Conservation (phyloP, 208 protist species). For the Trypanosoma caninum region DNA sequence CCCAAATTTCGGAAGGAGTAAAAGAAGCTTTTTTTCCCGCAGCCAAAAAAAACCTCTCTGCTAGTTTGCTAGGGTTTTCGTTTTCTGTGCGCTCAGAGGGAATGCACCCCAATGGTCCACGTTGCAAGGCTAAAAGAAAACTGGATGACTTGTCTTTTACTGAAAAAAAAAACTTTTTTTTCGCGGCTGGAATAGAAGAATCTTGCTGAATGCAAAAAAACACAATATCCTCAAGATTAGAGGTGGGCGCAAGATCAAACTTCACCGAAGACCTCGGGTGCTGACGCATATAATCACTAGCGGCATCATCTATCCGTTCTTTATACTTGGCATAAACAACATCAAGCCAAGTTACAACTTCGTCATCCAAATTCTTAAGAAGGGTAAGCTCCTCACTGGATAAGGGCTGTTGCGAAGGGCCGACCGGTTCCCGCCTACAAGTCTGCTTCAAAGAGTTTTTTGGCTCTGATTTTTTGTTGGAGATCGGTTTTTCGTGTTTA, state of each 20-base stretch:
- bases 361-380: constrained; percentile 44
- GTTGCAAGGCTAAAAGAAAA: constrained; percentile 16
- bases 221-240: constrained; percentile 37
- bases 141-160: constrained; percentile 17
- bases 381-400: constrained; percentile 32
- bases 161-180: constrained; percentile 19
- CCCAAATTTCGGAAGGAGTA: constrained; percentile 32
- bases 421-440: neutral
- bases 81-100: constrained; percentile 10
- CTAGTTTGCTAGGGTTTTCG: constrained; percentile 2
- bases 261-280: constrained; percentile 9
- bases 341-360: constrained; percentile 45
- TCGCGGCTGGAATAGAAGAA: neutral
- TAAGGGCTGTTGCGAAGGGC: neutral
- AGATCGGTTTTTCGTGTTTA: constrained; percentile 4
- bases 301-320: constrained; percentile 26
- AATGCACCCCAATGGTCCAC: constrained; percentile 15
- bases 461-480: constrained; percentile 1
- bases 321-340: constrained; percentile 55
- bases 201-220: constrained; percentile 24
- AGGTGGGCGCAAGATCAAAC: constrained; percentile 30
- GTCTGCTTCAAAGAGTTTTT: neutral
- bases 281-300: constrained; percentile 17
- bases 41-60: constrained; percentile 6
- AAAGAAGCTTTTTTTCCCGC: constrained; percentile 19